Percentiles rank a stretch among this genome's conserved stretches.
These are phyloP conservation scores for Candida adriatica DNA, from an alignment of 805 yeast species.

Conservation along the genomic window DNA sequence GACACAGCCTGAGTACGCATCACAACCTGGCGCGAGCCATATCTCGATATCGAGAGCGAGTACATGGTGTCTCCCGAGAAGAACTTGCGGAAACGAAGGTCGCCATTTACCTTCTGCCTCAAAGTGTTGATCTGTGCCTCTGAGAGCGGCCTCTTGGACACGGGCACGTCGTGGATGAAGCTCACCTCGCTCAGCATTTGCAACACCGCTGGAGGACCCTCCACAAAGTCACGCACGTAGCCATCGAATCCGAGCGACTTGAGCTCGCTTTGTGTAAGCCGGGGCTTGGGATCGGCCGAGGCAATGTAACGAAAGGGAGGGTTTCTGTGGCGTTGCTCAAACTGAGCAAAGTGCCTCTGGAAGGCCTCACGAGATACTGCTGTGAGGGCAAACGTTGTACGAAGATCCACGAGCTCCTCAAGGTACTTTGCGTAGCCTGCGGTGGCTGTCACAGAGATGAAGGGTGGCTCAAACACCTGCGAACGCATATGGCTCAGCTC, in stretches of 20 bases:
- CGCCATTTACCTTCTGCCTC: conserved; percentile 32
- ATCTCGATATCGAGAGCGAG: conserved; percentile 48
- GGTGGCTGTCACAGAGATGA: conserved; percentile 51
- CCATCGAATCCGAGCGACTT: conserved; percentile 68
- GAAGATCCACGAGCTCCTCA: conserved; percentile 47
- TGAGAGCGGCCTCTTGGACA: conserved; percentile 40
- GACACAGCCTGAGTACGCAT: conserved; percentile 12
- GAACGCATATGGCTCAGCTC: conserved; percentile 28
- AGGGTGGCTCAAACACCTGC: conserved; percentile 66
- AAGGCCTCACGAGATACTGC: conserved; percentile 48
- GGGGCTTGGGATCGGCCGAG: conserved; percentile 15
- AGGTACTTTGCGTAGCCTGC: conserved; percentile 49
- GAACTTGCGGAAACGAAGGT: conserved; percentile 45
- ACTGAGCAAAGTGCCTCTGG: conserved; percentile 32
- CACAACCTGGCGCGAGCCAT: conserved; percentile 49
- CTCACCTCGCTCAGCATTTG: conserved; percentile 58
- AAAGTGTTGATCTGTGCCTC: conserved; percentile 32
- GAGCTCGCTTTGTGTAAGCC: conserved; percentile 30
- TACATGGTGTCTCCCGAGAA: conserved; percentile 52
- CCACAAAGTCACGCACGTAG: conserved; percentile 59
- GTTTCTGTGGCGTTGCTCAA: conserved; percentile 32
- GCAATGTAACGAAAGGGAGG: conserved; percentile 51
- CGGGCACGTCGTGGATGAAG: conserved; percentile 55
- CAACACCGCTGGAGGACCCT: conserved; percentile 68
- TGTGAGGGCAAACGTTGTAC: conserved; percentile 57